Evolutionary conservation across 1,284 basidiomycete species (phyloP).

Genomic region (Fomitopsis schrenkii): DNA sequence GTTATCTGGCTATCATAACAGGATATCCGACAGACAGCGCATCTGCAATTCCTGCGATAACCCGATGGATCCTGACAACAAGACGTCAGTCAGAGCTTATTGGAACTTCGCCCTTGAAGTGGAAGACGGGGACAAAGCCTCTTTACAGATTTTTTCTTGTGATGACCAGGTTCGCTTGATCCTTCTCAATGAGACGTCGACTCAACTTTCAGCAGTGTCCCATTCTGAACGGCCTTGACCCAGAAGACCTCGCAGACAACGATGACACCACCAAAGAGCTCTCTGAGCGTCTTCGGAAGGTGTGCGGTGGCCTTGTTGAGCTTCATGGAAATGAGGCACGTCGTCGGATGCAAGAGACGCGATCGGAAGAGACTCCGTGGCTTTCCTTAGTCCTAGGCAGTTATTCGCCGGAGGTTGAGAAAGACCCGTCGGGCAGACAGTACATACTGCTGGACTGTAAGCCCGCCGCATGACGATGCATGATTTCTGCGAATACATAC

Average conservation of each 20-base stretch:
- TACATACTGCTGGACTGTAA: neutral
- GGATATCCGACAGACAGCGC: conserved; percentile 38
- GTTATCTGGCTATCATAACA: conserved; percentile 19
- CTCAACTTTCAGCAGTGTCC: conserved; percentile 30
- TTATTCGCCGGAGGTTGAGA: conserved; percentile 3
- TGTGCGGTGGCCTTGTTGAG: conserved; percentile 39
- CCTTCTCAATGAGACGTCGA: neutral
- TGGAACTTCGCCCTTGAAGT: conserved; percentile 47
- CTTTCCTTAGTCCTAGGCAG: conserved; percentile 15
- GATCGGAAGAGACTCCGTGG: conserved; percentile 4
- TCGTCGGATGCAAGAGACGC: conserved; percentile 2
- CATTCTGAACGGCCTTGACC: conserved; percentile 38
- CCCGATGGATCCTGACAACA: conserved; percentile 30
- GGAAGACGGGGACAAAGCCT: conserved; percentile 41
- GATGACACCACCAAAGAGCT: conserved; percentile 30
- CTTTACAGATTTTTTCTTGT: conserved; percentile 40
- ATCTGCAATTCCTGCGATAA: conserved; percentile 51
- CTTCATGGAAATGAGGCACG: conserved; percentile 12
- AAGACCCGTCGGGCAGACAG: neutral
- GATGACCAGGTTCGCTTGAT: conserved; percentile 22
- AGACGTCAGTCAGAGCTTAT: conserved; percentile 41
- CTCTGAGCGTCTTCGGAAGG: conserved; percentile 32
- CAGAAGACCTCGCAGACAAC: conserved; percentile 39
- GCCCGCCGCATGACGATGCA: neutral
- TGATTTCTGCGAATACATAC: neutral